Percentiles rank a stretch among this genome's conserved stretches.
Conservation (phyloP, 2,329 filamentous ascomycete species). For the Lithohypha guttulata region DNA sequence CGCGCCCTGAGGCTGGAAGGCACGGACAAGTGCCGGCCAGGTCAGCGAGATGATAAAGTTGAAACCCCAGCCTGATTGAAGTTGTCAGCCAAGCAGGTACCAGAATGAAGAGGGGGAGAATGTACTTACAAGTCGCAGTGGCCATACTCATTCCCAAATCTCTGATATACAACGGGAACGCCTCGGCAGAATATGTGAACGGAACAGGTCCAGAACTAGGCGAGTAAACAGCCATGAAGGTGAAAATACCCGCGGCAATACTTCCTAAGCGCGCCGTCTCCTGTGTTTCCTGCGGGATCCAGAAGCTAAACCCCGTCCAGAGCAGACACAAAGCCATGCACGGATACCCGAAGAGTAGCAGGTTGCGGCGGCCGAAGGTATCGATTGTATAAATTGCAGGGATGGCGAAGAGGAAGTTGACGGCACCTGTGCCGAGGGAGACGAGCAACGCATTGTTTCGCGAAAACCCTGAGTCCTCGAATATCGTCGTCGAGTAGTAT, state of each 20-base stretch:
- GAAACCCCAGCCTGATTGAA: conserved; percentile 45
- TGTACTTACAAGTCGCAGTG: conserved; percentile 31
- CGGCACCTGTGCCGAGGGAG: conserved; percentile 20
- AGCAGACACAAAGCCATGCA: conserved; percentile 57
- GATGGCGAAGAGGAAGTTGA: conserved; percentile 21
- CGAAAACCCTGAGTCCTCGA: conserved; percentile 14
- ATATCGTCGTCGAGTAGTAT: conserved; percentile 50
- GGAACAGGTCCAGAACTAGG: conserved; percentile 49
- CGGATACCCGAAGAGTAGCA: conserved; percentile 56
- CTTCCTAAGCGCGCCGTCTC: conserved; percentile 39
- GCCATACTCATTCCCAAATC: conserved; percentile 33
- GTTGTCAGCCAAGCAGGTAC: conserved; percentile 7
- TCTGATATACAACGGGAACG: conserved; percentile 40
- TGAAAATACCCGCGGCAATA: conserved; percentile 51
- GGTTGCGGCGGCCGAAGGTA: conserved; percentile 52
- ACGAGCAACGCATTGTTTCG: conserved; percentile 17
- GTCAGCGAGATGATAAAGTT: conserved; percentile 44
- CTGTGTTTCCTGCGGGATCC: conserved; percentile 33
- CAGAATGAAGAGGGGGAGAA: conserved; percentile 30
- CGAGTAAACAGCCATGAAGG: conserved; percentile 56
- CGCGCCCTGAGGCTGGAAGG: conserved; percentile 27
- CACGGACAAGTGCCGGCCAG: conserved; percentile 40
- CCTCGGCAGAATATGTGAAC: conserved; percentile 41
- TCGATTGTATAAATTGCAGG: conserved; percentile 46
- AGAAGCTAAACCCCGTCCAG: conserved; percentile 50